A percentile compares a stretch with the other conserved stretches of the same genome.
phyloP scores from a whole-genome alignment of 768 basidiomycete genomes.

The Auriscalpium vulgare region DNA sequence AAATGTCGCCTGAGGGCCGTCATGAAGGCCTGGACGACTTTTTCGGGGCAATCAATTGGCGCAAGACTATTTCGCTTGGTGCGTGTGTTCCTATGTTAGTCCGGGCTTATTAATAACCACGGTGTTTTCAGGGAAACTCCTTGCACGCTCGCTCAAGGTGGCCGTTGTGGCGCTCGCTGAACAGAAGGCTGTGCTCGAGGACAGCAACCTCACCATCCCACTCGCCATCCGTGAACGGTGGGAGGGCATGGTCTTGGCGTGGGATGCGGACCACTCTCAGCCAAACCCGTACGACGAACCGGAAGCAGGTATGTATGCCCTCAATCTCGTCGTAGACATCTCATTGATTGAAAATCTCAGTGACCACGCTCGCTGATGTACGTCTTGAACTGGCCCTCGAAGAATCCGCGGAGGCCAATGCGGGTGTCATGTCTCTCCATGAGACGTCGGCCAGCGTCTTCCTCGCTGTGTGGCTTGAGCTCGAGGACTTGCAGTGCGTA shows the following conservation, averaged over 20 bases:
- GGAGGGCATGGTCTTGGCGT: neutral
- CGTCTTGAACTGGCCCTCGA: neutral
- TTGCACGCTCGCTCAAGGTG: neutral
- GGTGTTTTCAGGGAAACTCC: neutral
- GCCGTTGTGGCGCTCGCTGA: neutral
- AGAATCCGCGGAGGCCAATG: neutral
- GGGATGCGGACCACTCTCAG: neutral
- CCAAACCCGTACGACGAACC: conserved; percentile 3
- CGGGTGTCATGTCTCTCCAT: neutral
- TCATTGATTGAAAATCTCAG: too few relatives aligned
- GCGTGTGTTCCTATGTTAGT: too few relatives aligned
- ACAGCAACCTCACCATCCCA: neutral
- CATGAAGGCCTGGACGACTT: conserved; percentile 8
- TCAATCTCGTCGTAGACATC: too few relatives aligned
- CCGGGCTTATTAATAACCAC: too few relatives aligned
- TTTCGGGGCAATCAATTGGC: conserved; percentile 10
- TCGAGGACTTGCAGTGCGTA: neutral
- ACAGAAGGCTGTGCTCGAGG: neutral
- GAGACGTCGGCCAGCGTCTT: neutral
- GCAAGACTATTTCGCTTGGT: conserved; percentile 1
- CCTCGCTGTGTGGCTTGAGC: neutral
- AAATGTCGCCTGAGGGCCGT: conserved; percentile 9
- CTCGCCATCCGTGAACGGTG: neutral
- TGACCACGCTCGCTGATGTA: neutral
- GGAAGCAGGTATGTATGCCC: neutral